Evolutionary conservation across 768 basidiomycete genomes (phyloP), one percentile per base, ranked within the genome.

Genomic region (Naganishia randhawae): DNA sequence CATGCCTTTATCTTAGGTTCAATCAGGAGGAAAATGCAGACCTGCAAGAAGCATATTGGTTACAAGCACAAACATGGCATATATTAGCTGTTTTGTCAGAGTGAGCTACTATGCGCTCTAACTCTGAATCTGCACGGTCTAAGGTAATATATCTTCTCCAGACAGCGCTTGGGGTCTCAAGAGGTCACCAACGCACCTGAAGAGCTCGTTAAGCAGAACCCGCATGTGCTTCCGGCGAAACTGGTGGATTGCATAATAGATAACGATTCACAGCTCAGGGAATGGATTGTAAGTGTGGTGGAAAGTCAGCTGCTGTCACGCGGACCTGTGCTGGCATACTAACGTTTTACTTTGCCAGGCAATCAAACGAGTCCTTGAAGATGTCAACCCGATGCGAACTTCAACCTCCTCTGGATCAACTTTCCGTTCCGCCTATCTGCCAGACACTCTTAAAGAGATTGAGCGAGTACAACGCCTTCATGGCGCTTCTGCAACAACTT

Each of bases 41-140:
- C 19, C 41, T 55, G 16, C 53, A 69, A 31, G 17, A 69, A 11
- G 69, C 35, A n/a, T 52, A 65, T 19, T 64, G 50, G 63, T 37
- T 65, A 50, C 69, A 69, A 62, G 52, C 69, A 14, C 69, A 69
- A 35, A 51, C 63, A 37, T 69, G 69, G 69, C 52, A 69, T 27
- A 51, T 69, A 45, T 31, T 69, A 22, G 69, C 52, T 7, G 54
- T 53, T 13, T 19, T 66, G 4, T 33, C 50, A 42, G 53, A 41
- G 69, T 69, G 39, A 50, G 64, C 27, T 61, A 14, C 41, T 32
- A 8, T 4, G 41, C 3, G 2, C 11, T 32, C 4, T 13, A n/a
- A 5, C 41, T 14, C 27, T 17, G 10, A 50, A 19, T 2, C 19
- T 19, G n/a, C 2, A 19, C 50, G 31, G 32, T 25, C 50, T 53